Evolutionary conservation across 805 yeast species (phyloP).

Genomic region (Ogataea methanolica): DNA sequence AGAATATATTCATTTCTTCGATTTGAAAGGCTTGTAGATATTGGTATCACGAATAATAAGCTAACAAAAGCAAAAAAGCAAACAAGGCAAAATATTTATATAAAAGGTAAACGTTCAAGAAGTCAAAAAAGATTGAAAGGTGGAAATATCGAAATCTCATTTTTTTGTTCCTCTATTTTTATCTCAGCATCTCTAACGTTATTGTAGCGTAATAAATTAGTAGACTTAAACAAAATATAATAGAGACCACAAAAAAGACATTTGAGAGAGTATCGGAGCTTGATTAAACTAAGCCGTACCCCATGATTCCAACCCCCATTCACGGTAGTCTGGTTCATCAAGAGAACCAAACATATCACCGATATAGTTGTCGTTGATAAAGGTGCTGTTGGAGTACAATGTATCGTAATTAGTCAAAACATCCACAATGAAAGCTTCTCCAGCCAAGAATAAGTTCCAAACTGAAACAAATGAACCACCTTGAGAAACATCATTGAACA

Average conservation of each 20-base stretch:
- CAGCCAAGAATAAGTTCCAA: constrained; percentile 49
- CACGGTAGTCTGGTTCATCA: constrained; percentile 32
- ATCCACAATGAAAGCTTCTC: constrained; percentile 50
- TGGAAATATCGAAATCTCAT: not conserved
- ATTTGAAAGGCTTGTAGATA: too few species aligned
- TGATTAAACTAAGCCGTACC: constrained; percentile 8
- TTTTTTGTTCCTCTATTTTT: not conserved
- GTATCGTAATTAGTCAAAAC: constrained; percentile 44
- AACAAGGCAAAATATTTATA: not conserved
- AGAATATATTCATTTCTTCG: not conserved
- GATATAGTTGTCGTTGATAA: constrained; percentile 41
- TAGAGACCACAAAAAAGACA: not conserved
- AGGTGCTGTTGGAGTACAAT: constrained; percentile 29
- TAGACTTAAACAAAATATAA: not conserved
- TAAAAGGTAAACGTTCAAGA: constrained; percentile 8
- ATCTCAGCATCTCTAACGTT: too few species aligned
- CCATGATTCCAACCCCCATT: constrained; percentile 21
- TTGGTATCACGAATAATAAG: not conserved
- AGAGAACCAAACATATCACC: constrained; percentile 59
- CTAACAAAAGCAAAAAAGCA: not conserved
- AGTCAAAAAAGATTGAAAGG: constrained; percentile 1
- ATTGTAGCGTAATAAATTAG: not conserved
- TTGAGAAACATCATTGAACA: constrained; percentile 44
- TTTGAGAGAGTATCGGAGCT: not conserved
- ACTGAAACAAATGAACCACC: constrained; percentile 50